Percentiles rank a stretch among this genome's conserved stretches.
These are phyloP conservation scores for Haplographium delicatum DNA, from an alignment of 495 filamentous ascomycete genomes.

Conservation along the genomic window DNA sequence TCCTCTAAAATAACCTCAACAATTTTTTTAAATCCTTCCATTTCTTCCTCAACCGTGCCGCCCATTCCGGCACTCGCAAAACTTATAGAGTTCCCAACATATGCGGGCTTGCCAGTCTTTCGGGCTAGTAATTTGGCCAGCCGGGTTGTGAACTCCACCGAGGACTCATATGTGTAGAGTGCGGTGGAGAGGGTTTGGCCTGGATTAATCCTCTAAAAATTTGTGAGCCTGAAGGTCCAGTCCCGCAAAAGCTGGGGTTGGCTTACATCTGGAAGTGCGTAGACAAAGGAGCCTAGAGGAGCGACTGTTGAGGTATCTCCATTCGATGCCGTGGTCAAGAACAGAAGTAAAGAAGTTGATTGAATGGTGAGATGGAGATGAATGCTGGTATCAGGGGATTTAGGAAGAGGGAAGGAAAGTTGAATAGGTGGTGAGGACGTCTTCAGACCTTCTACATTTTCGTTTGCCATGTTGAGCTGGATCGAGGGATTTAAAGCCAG, in stretches of 20 bases:
- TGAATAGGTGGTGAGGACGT: constrained; percentile 37
- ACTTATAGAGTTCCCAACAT: constrained; percentile 76
- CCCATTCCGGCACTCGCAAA: constrained; percentile 63
- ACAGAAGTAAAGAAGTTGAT: constrained; percentile 61
- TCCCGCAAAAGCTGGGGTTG: background rate
- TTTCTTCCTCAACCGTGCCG: constrained; percentile 83
- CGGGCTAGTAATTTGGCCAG: constrained; percentile 76
- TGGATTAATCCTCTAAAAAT: constrained; percentile 45
- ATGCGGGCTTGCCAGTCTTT: constrained; percentile 63
- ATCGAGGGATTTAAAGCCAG: background rate
- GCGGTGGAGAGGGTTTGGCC: constrained; percentile 68
- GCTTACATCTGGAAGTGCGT: constrained; percentile 83
- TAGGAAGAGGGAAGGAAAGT: constrained; percentile 73
- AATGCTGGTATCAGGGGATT: constrained; percentile 68
- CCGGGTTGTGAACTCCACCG: constrained; percentile 79
- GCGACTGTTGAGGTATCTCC: constrained; percentile 48
- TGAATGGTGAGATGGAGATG: constrained; percentile 72
- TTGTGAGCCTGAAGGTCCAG: constrained; percentile 8
- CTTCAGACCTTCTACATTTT: background rate
- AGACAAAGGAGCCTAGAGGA: constrained; percentile 81
- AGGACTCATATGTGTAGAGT: constrained; percentile 67
- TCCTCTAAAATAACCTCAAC: constrained; percentile 58
- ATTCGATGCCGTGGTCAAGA: constrained; percentile 66
- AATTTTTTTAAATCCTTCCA: constrained; percentile 75
- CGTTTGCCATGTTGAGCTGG: constrained; percentile 3